phyloP scores from a whole-genome alignment of 805 yeast genomes.

The Candida yuanshanica region DNA sequence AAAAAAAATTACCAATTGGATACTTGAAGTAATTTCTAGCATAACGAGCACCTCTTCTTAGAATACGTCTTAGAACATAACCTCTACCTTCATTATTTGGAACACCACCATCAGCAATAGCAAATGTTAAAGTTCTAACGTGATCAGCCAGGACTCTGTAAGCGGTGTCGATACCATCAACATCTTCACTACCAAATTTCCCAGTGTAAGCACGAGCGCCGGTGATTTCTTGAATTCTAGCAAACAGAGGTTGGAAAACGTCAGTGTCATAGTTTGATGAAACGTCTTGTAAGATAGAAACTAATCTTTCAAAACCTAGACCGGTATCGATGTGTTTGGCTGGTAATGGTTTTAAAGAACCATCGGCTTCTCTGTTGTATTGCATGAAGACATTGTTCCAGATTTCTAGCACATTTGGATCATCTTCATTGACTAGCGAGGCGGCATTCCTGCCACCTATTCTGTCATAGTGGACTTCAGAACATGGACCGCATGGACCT shows the following conservation, averaged over 20 bases:
- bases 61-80: constrained; percentile 91
- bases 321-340: constrained; percentile 97
- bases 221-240: constrained; percentile 83
- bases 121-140: constrained; percentile 93
- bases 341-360: constrained; percentile 75
- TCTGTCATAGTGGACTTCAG: constrained; percentile 96
- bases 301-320: constrained; percentile 97
- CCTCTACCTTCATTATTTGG: constrained; percentile 99
- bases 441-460: constrained; percentile 98
- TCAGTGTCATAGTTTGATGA: constrained; percentile 96
- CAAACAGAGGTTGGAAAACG: constrained; percentile 86
- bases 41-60: constrained; percentile 97
- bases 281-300: constrained; percentile 87
- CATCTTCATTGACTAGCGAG: constrained; percentile 86
- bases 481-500: constrained; percentile 99
- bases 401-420: constrained; percentile 94
- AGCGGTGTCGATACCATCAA: constrained; percentile 95
- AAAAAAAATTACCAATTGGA: constrained; percentile 92
- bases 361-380: constrained; percentile 89
- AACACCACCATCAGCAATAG: constrained; percentile 97
- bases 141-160: constrained; percentile 98
- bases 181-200: constrained; percentile 87
- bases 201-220: constrained; percentile 91
- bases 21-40: constrained; percentile 94
- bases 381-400: constrained; percentile 99